Percentiles rank a stretch among this genome's conserved stretches.
phyloP scores from a whole-genome alignment of 2,329 filamentous ascomycete species.

The Arthrobotrys sinensis region DNA sequence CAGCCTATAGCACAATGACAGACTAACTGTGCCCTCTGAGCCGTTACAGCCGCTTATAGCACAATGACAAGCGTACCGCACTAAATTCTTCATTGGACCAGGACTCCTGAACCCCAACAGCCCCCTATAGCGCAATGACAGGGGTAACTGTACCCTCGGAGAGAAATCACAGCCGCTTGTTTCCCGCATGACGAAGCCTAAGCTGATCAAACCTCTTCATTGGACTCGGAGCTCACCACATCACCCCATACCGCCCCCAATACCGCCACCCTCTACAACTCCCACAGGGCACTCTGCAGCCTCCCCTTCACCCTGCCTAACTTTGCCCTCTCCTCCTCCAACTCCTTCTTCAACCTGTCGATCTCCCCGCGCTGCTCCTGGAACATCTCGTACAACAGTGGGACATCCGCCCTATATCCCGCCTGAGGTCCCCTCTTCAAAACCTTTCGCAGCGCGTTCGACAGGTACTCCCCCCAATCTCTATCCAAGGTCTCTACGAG shows the following conservation, averaged over 20 bases:
- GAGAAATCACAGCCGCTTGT: background rate
- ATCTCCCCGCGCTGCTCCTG: background rate
- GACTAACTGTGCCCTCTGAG: background rate
- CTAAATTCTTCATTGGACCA: background rate
- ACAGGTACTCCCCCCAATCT: conserved; percentile 4
- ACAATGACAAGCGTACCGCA: conserved; percentile 3
- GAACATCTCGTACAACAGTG: conserved; percentile 7
- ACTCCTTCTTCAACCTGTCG: conserved; percentile 1
- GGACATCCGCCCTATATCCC: conserved; percentile 7
- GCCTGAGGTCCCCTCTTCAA: conserved; percentile 4
- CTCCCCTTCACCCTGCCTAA: background rate
- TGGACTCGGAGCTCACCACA: background rate
- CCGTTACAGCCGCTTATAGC: conserved; percentile 1
- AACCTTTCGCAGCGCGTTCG: background rate
- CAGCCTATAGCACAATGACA: background rate
- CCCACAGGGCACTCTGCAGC: background rate
- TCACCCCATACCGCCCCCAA: background rate
- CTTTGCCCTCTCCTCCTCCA: background rate
- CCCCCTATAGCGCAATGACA: conserved; percentile 3
- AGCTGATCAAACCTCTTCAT: conserved; percentile 1
- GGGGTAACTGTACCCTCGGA: background rate
- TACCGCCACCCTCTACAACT: background rate
- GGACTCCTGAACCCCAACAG: background rate
- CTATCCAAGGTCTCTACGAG: conserved; percentile 1
- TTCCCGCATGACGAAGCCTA: background rate